Evolutionary conservation across 768 basidiomycete species (phyloP), one percentile per base, ranked within the genome.

Genomic region (Suillus occidentalis): DNA sequence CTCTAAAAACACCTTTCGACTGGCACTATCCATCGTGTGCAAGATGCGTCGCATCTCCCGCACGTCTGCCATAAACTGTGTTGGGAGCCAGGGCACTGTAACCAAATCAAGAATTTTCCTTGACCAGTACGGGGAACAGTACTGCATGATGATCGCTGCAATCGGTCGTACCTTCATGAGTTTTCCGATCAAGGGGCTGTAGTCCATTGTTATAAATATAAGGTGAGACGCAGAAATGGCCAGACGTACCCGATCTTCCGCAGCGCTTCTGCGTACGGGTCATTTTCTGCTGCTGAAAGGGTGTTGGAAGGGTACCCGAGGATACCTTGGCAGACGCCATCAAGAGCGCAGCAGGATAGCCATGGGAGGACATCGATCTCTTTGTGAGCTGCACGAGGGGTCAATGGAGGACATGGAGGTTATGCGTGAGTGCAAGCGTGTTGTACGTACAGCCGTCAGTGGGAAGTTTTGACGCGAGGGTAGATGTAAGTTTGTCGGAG

Each of bases 241-340:
- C 6, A 40, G 39, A 31, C 78, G 40, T 60, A 81, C 80, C 68
- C 71, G 13, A 81, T 53, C 28, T 60, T 67, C 45, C 68, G 67
- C 28, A 80, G 69, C 3, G 72, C 70, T n/a, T 69, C 62, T 0
- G 60, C 62, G 43, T 72, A 72, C 37, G 58, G 61, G 47, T 70
- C 66, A 25, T 61, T 42, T 18, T 67, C 61, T 18, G 47, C 43
- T 2, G 66, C 57, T 20, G 72, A 68, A 9, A 72, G 56, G 5
- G 62, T 69, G 22, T 80, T 78, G 58, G 80, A 80, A 1, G 79
- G 77, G 52, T 73, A 75, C 0, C 80, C 80, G 36, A 85, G 74
- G 5, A 84, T 83, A 20, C 79, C 79, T 72, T 81, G 83, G 4
- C 82, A 83, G 50, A 85, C 79, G 50, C 84, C 72, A 65, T 85